These are phyloP conservation scores for Trichosporon asahii DNA, from an alignment of 1,284 basidiomycete genomes.

Conservation along the genomic window DNA sequence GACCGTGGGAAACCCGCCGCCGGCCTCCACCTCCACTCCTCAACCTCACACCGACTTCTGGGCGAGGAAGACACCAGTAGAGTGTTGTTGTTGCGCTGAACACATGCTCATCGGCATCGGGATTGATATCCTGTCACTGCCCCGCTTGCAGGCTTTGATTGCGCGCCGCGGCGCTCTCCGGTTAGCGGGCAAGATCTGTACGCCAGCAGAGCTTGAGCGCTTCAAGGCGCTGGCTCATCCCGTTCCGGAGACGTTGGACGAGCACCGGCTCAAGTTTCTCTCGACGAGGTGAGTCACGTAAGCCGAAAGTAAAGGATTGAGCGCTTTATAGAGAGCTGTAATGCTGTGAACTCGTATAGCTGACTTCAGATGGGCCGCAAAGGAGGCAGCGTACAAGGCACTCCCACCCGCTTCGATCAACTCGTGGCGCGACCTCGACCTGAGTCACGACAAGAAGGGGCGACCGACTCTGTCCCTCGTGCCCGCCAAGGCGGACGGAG, in stretches of 20 bases:
- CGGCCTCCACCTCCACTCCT: neutral
- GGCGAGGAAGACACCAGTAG: neutral
- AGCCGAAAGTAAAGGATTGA: neutral
- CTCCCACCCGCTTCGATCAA: constrained; percentile 63
- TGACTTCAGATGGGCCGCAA: constrained; percentile 67
- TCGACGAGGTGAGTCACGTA: constrained; percentile 1
- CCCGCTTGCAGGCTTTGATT: constrained; percentile 62
- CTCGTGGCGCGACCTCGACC: constrained; percentile 67
- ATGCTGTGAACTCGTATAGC: neutral
- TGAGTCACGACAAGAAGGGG: constrained; percentile 29
- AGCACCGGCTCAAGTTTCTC: neutral
- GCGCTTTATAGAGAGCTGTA: neutral
- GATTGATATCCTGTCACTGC: constrained; percentile 68
- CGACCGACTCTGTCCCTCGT: constrained; percentile 27
- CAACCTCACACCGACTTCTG: too few relatives aligned
- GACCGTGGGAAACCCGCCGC: neutral
- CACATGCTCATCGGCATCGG: constrained; percentile 67
- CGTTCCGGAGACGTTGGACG: constrained; percentile 15
- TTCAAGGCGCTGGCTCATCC: constrained; percentile 16
- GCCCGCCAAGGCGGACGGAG: constrained; percentile 19
- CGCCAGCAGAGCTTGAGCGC: constrained; percentile 36
- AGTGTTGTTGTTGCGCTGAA: neutral
- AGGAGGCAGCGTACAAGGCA: constrained; percentile 89
- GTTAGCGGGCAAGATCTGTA: constrained; percentile 65
- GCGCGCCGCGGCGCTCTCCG: constrained; percentile 56